Conservation (phyloP, 768 basidiomycete genomes). For the Trametes maxima region DNA sequence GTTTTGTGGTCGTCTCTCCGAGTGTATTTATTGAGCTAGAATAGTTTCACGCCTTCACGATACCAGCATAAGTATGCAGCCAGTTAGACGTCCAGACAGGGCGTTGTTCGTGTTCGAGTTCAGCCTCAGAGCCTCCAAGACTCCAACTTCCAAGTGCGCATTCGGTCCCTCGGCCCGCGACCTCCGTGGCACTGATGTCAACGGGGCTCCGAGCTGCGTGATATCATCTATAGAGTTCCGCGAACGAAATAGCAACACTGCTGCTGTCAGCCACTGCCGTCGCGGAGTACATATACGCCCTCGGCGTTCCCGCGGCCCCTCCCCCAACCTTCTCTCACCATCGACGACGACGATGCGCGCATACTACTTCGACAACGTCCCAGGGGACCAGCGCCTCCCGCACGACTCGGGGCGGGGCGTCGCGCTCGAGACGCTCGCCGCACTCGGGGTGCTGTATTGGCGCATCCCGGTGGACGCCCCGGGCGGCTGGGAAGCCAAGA, state of each 20-base stretch:
- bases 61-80: no score
- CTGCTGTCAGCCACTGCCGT: no score
- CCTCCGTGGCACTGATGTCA: no score
- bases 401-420: conserved; percentile 74
- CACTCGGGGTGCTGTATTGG: conserved; percentile 70
- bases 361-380: conserved; percentile 73
- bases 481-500: conserved; percentile 48
- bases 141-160: no score
- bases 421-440: conserved; percentile 46
- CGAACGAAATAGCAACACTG: not conserved
- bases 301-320: not conserved
- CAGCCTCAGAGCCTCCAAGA: no score
- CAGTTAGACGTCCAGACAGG: no score
- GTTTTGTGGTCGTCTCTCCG: no score
- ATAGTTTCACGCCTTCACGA: no score
- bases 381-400: conserved; percentile 78
- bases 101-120: no score
- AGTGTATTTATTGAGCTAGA: no score
- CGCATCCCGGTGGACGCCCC: conserved; percentile 58
- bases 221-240: not conserved
- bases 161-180: no score
- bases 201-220: no score
- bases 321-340: not conserved
- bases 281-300: not conserved
- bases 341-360: conserved; percentile 55